phyloP scores from a whole-genome alignment of 176 grass and related monocot species.

The Eragrostis curvula region DNA sequence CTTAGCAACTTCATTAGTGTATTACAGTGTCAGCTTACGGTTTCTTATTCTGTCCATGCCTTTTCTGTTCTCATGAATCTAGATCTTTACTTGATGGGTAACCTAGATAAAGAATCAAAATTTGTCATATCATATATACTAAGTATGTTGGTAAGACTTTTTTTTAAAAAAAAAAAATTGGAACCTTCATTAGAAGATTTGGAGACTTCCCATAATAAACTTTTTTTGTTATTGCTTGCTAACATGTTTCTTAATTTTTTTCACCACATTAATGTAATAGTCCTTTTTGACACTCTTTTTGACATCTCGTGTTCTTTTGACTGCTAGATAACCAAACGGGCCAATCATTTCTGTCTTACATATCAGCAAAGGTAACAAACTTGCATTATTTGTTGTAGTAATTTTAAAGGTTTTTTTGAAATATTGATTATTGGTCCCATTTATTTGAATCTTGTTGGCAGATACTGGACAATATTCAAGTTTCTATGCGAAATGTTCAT shows the following conservation, averaged over 20 bases:
- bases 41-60: background rate
- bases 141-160: slow-evolving; percentile 1
- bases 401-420: slow-evolving; percentile 30
- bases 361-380: slow-evolving; percentile 88
- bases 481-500: slow-evolving; percentile 91
- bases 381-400: slow-evolving; percentile 41
- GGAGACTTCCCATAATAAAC: slow-evolving; percentile 19
- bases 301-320: slow-evolving; percentile 35
- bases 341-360: slow-evolving; percentile 95
- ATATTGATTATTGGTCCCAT: slow-evolving; percentile 28
- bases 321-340: slow-evolving; percentile 90
- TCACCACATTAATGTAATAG: slow-evolving; percentile 22
- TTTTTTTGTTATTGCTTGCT: slow-evolving; percentile 18
- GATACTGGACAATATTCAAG: slow-evolving; percentile 97
- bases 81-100: slow-evolving; percentile 3
- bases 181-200: slow-evolving; percentile 23
- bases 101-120: slow-evolving; percentile 22
- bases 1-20: slow-evolving; percentile 22
- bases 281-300: slow-evolving; percentile 27
- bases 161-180: no score
- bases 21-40: slow-evolving; percentile 20
- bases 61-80: slow-evolving; percentile 27
- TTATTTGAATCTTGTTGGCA: slow-evolving; percentile 46
- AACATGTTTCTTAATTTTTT: slow-evolving; percentile 13
- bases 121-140: background rate